Evolutionary conservation across 208 protist genomes (phyloP).

Genomic region (Plasmodiophora brassicae): DNA sequence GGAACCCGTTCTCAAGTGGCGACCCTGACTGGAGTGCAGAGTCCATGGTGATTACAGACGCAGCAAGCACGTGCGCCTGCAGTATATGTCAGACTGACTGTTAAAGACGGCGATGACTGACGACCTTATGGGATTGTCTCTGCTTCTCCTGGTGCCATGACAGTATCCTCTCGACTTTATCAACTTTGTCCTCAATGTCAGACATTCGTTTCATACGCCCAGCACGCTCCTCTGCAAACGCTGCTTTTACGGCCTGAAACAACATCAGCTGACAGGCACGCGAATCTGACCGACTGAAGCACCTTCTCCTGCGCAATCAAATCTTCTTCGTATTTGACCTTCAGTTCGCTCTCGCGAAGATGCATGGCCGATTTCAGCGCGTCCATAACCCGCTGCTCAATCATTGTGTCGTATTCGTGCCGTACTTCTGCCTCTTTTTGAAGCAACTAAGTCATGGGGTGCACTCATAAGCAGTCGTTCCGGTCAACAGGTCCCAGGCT

Average conservation of each 20-base stretch:
- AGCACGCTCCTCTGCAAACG: not conserved
- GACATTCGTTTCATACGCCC: not conserved
- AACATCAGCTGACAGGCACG: not conserved
- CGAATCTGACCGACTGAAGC: not conserved
- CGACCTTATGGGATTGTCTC: not conserved
- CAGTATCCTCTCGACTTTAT: not conserved
- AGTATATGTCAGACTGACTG: too few species aligned
- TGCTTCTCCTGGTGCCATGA: not conserved
- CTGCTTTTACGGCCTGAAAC: not conserved
- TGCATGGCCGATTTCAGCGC: not conserved
- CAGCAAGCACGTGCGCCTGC: too few species aligned
- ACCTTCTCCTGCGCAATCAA: not conserved
- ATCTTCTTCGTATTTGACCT: not conserved
- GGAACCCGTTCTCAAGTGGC: not conserved
- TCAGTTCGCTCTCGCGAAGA: not conserved
- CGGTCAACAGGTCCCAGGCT: not conserved
- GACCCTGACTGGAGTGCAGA: not conserved
- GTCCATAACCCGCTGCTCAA: not conserved
- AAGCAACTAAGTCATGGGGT: not conserved
- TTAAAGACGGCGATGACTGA: too few species aligned
- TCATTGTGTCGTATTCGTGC: not conserved
- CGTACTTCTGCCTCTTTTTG: not conserved
- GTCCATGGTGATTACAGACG: too few species aligned
- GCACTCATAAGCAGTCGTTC: not conserved
- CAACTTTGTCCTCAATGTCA: not conserved